Evolutionary conservation across 2,329 filamentous ascomycete species (phyloP), one percentile per base, ranked within the genome.

Genomic region (Aaosphaeria pasadenensis): DNA sequence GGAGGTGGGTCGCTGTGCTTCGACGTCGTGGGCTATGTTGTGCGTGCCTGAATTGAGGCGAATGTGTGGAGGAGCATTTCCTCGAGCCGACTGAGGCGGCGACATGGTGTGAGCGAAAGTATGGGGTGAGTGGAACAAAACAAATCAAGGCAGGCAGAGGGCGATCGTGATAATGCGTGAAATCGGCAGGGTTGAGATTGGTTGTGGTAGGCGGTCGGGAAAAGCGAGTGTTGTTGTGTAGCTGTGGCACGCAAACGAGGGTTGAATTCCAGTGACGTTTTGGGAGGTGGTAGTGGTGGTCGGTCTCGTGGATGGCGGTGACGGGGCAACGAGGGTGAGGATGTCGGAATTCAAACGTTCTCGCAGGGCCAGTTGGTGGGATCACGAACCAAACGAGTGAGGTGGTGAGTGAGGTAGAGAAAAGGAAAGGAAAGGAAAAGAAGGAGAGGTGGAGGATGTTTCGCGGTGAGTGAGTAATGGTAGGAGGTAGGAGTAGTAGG

Each of bases 1-100:
- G 17, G 71, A 69, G 47, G 57, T 63, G 31, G 73, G 70, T 39
- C 70, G 67, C 36, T 55, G 50, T 43, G 59, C 47, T 49, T 66
- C 70, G 51, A 75, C 71, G 59, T 85, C 77, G 54, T 79, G 59
- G 52, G 75, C 71, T 33, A 77, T 69, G 59, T 85, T 76, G 54
- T 80, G 61, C 30, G 74, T 76, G 41, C 78, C 82, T 29, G 82
- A 85, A 61, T 86, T 86, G 54, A 87, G 75, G 48, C 82, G 81
- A 50, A 87, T 81, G 55, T 86, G 83, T 55, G 83, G 82, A 52
- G 78, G 72, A 44, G 57, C 59, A 42, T 64, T 59, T 39, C 61
- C 57, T 49, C 66, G 58, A 24, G 66, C 64, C 41, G 68, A 67
- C 48, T 47, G 47, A 39, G 58, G 55, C 51, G 59, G 52, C 53